Evolutionary conservation across 768 basidiomycete genomes (phyloP), one percentile per base, ranked within the genome.

Genomic region (Lentinula sp.): DNA sequence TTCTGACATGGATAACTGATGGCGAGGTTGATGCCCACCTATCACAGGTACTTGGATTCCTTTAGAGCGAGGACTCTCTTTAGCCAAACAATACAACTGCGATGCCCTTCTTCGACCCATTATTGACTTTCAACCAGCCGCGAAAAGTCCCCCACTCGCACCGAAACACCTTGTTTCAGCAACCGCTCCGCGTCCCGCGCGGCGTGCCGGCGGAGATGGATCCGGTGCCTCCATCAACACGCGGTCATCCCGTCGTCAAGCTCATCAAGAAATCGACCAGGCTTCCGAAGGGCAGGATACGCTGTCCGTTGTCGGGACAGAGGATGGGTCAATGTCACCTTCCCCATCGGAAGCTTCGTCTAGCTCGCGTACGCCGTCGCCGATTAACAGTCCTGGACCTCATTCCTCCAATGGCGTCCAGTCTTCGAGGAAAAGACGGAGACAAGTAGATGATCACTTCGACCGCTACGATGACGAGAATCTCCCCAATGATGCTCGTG

Each of bases 41-140:
- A 43, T 31, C 51, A 35, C 67, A 98, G 97, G 97, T 13, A 99
- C 97, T 23, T 99, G 97, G 97, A 95, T 99, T 64, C 97, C 97
- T 21, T 85, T 96, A 61, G 93, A 96, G 54, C 83, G 95, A 60
- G 95, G 96, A 2, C 75, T 98, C 52, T 76, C 76, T 31, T 80
- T 99, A 32, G 90, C 94, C 28, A 91, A 85, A 68, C 95, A 98
- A 71, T 98, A 98, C 74, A 91, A 93, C 64, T 95, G 95, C 68
- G 94, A 97, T 67, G 70, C 77, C 21, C 79, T 91, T 16, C 80
- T 99, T 18, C 88, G 91, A 39, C 94, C 97, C 32, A 93, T 99
- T 63, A 91, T 98, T 63, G 95, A 98, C 71, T 98, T 95, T 69
- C 84, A 89, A 61, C 91, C 95, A 3, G 87, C 88, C 4, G 86